Evolutionary conservation across 768 basidiomycete genomes (phyloP).

Genomic region (Astraeus odoratus): DNA sequence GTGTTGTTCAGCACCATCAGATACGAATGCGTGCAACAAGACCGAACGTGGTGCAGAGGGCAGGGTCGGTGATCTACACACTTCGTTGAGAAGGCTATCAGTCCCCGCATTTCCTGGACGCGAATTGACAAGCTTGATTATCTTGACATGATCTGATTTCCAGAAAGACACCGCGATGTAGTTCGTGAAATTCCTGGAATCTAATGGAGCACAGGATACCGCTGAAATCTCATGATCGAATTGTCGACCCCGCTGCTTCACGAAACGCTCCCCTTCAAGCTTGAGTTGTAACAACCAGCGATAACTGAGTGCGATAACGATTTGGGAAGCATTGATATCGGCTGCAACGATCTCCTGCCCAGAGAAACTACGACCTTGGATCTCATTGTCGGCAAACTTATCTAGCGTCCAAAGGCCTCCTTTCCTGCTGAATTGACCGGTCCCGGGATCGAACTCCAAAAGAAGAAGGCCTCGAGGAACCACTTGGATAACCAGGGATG

Average conservation of each 20-base stretch:
- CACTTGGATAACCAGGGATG: constrained; percentile 65
- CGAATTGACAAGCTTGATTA: constrained; percentile 35
- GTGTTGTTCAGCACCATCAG: constrained; percentile 27
- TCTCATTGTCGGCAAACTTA: constrained; percentile 18
- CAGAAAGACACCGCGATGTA: constrained; percentile 69
- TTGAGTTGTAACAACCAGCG: constrained; percentile 48
- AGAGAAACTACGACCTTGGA: constrained; percentile 13
- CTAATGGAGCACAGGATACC: constrained; percentile 55
- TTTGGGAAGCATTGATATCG: constrained; percentile 60
- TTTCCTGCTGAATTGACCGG: constrained; percentile 36
- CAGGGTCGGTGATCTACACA: constrained; percentile 27
- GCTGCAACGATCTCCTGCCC: constrained; percentile 57
- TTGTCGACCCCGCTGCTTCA: constrained; percentile 21
- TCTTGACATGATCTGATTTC: constrained; percentile 56
- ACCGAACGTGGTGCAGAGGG: constrained; percentile 39
- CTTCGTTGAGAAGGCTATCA: constrained; percentile 10
- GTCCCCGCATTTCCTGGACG: not conserved
- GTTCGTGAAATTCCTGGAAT: constrained; percentile 30
- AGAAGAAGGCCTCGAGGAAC: constrained; percentile 50
- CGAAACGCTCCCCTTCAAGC: constrained; percentile 34
- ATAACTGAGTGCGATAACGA: constrained; percentile 51
- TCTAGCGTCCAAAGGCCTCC: constrained; percentile 35
- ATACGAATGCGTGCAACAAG: constrained; percentile 52
- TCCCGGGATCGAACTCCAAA: constrained; percentile 45
- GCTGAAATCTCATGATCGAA: constrained; percentile 56